Evolutionary conservation across 2,329 filamentous ascomycete genomes (phyloP).

Genomic region (Delphinella strobiligena): DNA sequence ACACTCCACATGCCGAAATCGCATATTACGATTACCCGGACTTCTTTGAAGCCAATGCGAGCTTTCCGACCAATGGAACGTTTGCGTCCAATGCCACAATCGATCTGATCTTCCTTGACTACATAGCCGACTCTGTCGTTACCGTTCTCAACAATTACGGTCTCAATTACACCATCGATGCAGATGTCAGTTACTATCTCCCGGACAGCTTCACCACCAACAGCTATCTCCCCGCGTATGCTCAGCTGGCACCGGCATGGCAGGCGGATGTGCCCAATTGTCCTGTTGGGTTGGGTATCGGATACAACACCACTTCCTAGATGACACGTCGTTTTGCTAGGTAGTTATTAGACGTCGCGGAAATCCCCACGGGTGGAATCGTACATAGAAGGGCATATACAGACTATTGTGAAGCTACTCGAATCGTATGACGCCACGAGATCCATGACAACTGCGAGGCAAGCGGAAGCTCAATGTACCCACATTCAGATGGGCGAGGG

Average conservation of each 20-base stretch:
- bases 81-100: slow-evolving; percentile 33
- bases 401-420: no score
- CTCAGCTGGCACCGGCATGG: slow-evolving; percentile 24
- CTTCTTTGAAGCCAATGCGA: slow-evolving; percentile 39
- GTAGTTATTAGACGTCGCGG: background rate
- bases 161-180: slow-evolving; percentile 16
- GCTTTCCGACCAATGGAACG: slow-evolving; percentile 33
- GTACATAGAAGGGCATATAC: no score
- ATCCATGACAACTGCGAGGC: no score
- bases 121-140: slow-evolving; percentile 27
- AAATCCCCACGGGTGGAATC: background rate
- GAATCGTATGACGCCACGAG: no score
- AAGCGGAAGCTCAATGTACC: no score
- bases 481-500: no score
- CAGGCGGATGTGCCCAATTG: slow-evolving; percentile 28
- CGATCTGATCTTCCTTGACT: slow-evolving; percentile 44
- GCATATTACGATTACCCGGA: slow-evolving; percentile 36
- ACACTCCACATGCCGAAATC: slow-evolving; percentile 40
- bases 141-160: slow-evolving; percentile 25
- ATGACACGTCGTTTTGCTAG: no score
- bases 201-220: slow-evolving; percentile 29
- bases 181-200: slow-evolving; percentile 26
- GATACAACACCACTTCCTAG: slow-evolving; percentile 8
- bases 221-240: slow-evolving; percentile 28
- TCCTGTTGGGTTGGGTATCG: slow-evolving; percentile 21